phyloP scores from a whole-genome alignment of 2,329 filamentous ascomycete species.

The Penicillium sp. region DNA sequence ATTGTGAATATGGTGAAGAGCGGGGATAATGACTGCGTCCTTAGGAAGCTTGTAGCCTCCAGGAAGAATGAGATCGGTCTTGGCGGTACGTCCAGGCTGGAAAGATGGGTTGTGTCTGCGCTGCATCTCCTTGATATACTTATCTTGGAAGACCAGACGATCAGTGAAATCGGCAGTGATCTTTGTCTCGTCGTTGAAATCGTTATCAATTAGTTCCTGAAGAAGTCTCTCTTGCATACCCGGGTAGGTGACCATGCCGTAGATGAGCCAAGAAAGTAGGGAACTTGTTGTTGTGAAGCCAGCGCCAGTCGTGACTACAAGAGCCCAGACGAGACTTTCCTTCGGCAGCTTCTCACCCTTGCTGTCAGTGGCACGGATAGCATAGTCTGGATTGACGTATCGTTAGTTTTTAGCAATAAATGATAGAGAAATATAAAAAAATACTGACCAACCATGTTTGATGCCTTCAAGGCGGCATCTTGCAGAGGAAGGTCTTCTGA shows the following conservation, averaged over 20 bases:
- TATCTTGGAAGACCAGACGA: conserved; percentile 46
- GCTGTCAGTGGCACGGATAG: conserved; percentile 52
- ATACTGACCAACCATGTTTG: conserved; percentile 21
- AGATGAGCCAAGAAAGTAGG: conserved; percentile 59
- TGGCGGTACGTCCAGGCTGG: conserved; percentile 60
- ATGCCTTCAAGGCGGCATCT: conserved; percentile 19
- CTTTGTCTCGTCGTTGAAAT: conserved; percentile 44
- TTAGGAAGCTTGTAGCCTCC: conserved; percentile 59
- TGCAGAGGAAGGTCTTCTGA: conserved; percentile 21
- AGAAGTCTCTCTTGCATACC: conserved; percentile 59
- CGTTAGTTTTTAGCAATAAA: not conserved
- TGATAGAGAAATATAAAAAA: not conserved
- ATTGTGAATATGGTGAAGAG: conserved; percentile 49
- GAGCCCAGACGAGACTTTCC: conserved; percentile 33
- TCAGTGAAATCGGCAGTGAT: conserved; percentile 51
- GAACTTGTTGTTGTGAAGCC: conserved; percentile 64
- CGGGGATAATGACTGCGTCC: conserved; percentile 55
- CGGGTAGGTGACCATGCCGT: conserved; percentile 53
- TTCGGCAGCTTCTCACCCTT: conserved; percentile 24
- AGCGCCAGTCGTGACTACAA: conserved; percentile 57
- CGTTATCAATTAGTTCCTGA: conserved; percentile 58
- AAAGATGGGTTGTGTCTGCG: conserved; percentile 62
- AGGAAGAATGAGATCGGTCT: conserved; percentile 57
- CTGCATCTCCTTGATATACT: conserved; percentile 60
- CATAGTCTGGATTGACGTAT: conserved; percentile 47